Evolutionary conservation across 176 grass and related monocot genomes (phyloP).

Genomic region (Avena atlantica): DNA sequence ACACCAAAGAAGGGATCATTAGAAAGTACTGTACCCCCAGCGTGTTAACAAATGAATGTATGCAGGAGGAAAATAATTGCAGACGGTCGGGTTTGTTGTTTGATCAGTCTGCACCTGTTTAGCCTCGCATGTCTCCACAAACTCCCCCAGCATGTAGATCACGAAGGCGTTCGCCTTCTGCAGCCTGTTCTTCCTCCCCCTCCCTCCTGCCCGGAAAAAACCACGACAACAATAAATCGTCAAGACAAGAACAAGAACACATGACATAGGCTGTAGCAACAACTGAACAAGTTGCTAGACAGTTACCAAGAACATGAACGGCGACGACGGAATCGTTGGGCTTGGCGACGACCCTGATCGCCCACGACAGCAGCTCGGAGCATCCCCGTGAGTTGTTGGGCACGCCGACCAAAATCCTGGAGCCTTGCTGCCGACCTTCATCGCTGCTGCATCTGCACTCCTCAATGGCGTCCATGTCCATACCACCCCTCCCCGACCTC

Average conservation of each 20-base stretch:
- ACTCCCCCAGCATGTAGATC: constrained; percentile 87
- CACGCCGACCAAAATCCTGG: constrained; percentile 81
- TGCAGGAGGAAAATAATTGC: not conserved
- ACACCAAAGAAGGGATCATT: not conserved
- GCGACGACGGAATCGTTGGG: constrained; percentile 85
- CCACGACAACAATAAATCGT: not conserved
- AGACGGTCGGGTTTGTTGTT: not conserved
- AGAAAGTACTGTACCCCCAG: not conserved
- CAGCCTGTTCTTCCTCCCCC: constrained; percentile 66
- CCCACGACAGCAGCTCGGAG: constrained; percentile 87
- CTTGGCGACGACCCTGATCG: constrained; percentile 61
- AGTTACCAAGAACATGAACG: constrained; percentile 80
- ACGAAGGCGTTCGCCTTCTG: constrained; percentile 84
- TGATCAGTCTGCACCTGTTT: constrained; percentile 66
- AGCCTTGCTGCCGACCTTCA: constrained; percentile 8
- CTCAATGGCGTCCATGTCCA: constrained; percentile 73
- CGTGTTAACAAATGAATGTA: not conserved
- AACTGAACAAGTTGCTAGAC: not conserved
- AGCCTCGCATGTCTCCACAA: constrained; percentile 69
- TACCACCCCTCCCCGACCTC: not conserved
- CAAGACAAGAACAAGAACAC: not conserved
- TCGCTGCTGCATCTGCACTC: constrained; percentile 50
- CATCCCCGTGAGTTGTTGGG: constrained; percentile 61
- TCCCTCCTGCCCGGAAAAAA: constrained; percentile 24
- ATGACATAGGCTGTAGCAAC: not conserved